phyloP scores from a whole-genome alignment of 352 stramenopile species.

The Phytophthora brassicae region DNA sequence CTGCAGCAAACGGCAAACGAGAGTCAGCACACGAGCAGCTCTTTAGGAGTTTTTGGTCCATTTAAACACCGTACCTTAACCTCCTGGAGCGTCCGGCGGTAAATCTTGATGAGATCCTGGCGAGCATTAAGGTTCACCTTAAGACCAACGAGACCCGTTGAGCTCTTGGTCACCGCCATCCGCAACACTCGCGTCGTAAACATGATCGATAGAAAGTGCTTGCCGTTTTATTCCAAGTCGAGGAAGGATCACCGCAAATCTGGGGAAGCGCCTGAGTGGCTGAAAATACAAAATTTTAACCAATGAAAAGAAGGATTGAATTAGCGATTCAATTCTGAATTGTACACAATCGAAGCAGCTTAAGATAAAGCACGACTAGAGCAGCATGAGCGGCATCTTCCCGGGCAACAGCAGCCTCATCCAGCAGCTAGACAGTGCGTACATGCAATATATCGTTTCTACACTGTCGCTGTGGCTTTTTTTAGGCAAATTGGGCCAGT shows the following conservation, averaged over 20 bases:
- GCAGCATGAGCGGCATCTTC: conserved; percentile 77
- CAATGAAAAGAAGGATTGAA: conserved; percentile 6
- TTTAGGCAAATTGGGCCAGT: background rate
- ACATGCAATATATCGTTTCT: background rate
- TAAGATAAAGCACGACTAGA: no score
- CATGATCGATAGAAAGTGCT: conserved; percentile 45
- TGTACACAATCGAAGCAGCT: no score
- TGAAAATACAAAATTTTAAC: conserved; percentile 21
- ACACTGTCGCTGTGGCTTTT: background rate
- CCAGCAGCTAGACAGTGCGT: conserved; percentile 84
- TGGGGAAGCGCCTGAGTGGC: conserved; percentile 13
- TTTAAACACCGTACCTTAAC: conserved; percentile 54
- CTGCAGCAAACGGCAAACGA: conserved; percentile 30
- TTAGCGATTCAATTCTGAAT: conserved; percentile 24
- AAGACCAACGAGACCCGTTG: conserved; percentile 84
- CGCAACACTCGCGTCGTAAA: conserved; percentile 81
- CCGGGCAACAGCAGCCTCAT: conserved; percentile 83
- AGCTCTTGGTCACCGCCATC: conserved; percentile 87
- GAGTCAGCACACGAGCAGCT: conserved; percentile 4
- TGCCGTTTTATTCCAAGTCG: conserved; percentile 24
- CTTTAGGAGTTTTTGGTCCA: background rate
- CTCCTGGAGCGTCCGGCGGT: conserved; percentile 81
- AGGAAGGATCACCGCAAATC: conserved; percentile 37
- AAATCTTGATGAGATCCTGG: conserved; percentile 83
- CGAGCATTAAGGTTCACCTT: conserved; percentile 84